Base-by-base conservation (phyloP, 83 land plant genomes). In the Thuja plicata region DNA sequence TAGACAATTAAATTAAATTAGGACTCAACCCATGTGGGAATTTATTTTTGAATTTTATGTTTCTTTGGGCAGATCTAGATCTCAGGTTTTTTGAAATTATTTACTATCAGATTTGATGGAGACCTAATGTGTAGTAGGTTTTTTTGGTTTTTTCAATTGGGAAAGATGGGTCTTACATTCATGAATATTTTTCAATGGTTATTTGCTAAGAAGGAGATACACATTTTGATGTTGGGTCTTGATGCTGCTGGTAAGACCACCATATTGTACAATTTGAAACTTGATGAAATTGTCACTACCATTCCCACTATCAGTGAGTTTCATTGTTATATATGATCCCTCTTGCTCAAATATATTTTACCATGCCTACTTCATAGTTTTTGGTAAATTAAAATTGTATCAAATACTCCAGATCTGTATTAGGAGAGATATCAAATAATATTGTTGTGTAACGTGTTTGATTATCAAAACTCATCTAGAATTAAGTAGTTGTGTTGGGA, bases 191-290 rank as follows among this genome's bases (percentile, higher is more conserved):
- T 62, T 91, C 82, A 91, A 76, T 11, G 89, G 88, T 86, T 93
- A 34, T 93, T 93, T 89, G 92, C 94, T 71, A 93, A 93, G 92
- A 93, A 91, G 55, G 94, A 93, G 85, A 93, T 93, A 92, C 91
- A 91, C 50, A 93, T 93, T 87, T 88, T 93, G 87, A 93, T 93
- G 94, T 92, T 93, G 16, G 94, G 94, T 91, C 94, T 93, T 50
- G 94, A 93, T 90, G 94, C 92, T 16, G 94, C 92, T 84, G 94
- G 94, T 90, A 93, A 93, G 94, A 93, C 94, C 4, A 93, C 94
- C 90, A 93, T 93, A 48, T 86, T 93, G 89, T 93, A 93, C 89
- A 93, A 93, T 89, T 89, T 93, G 86, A 93, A 93, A 90, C 94
- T 93, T 46, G 94, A 92, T 32, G 94, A 93, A 88, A 93, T 93